Base-by-base conservation (phyloP, 352 stramenopile genomes). In the Pythium folliculosum region DNA sequence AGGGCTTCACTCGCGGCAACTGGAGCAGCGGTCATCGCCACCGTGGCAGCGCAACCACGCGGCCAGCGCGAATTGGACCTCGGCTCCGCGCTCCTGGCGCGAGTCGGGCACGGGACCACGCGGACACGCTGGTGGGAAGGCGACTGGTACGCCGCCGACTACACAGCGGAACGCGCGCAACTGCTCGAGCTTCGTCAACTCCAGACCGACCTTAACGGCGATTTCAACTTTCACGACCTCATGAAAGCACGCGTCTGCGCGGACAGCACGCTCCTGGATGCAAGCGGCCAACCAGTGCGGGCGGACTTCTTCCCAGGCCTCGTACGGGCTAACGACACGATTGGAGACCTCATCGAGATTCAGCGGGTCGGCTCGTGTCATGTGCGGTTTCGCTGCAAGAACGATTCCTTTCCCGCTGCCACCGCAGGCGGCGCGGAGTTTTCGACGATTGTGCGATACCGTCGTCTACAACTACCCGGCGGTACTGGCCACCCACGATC, bases 391-490 rank as follows among this genome's bases (percentile, higher is more conserved):
- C 47, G 38, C 19, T 45, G 27, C n/a, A 16, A 23, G 19, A 19
- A 19, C 14, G 0, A 19, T 57, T 2, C 2, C 45, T 21, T 65
- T 50, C 47, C 58, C 40, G 3, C 47, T 65, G 14, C 30, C 30
- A 5, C 53, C 53, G n/a, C 1, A 17, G 9, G 25, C 40, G 16
- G 55, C 55, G 1, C 55, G 25, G 13, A 45, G 43, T 3, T 55
- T 63, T 13, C 44, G 56, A 3, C 40, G 43, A 10, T 30, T 63
- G 2, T 63, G 43, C 16, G 56, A 63, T 22, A 45, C 12, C 1
- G 1, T 63, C 7, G 56, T 63, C 8, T 63, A 14, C 43, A 63
- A 63, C 19, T 62, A 62, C 13, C 55, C 55, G 8, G 55, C 21
- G 1, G 10, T 62, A 25, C 43, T 62, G 12, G 44, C 43, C 4